Percentiles rank a stretch among this genome's conserved stretches.
These are phyloP conservation scores for Rhodofomes roseus DNA, from an alignment of 1,284 basidiomycete species.

Conservation along the genomic window DNA sequence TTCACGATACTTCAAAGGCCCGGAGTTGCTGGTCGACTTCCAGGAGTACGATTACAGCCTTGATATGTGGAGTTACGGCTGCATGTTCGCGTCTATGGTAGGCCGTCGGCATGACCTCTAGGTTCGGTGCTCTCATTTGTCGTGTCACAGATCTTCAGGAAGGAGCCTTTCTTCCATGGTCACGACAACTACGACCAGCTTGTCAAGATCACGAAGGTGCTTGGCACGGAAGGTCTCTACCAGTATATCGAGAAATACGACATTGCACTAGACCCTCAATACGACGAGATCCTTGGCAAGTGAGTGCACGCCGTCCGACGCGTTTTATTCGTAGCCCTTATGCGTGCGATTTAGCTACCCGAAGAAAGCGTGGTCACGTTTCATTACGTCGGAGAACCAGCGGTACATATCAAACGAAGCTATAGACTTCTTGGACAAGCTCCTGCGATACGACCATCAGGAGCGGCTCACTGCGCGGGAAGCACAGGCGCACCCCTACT, in stretches of 20 bases:
- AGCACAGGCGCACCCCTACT: slow-evolving; percentile 87
- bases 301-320: slow-evolving; percentile 22
- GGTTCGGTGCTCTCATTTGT: not conserved
- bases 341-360: slow-evolving; percentile 59
- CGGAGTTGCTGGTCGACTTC: slow-evolving; percentile 96
- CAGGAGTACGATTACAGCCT: slow-evolving; percentile 96
- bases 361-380: slow-evolving; percentile 91
- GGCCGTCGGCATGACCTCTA: slow-evolving; percentile 16
- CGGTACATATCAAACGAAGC: slow-evolving; percentile 97
- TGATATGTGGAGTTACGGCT: slow-evolving; percentile 99
- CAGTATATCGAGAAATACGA: slow-evolving; percentile 91
- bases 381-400: slow-evolving; percentile 94
- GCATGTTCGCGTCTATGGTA: slow-evolving; percentile 99
- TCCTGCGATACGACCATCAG: slow-evolving; percentile 96
- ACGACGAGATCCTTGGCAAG: slow-evolving; percentile 87
- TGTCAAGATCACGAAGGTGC: slow-evolving; percentile 97
- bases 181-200: slow-evolving; percentile 99
- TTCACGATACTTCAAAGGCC: slow-evolving; percentile 97
- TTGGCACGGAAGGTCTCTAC: slow-evolving; percentile 95
- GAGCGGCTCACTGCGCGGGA: slow-evolving; percentile 93
- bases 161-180: slow-evolving; percentile 99
- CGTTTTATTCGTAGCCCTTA: not conserved
- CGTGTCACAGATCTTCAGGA: slow-evolving; percentile 85
- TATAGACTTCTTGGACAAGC: slow-evolving; percentile 95
- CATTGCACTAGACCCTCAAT: slow-evolving; percentile 88